Percentiles rank a stretch among this genome's conserved stretches.
Conservation (phyloP, 352 stramenopile species). For the Aphanomyces euteiches region DNA sequence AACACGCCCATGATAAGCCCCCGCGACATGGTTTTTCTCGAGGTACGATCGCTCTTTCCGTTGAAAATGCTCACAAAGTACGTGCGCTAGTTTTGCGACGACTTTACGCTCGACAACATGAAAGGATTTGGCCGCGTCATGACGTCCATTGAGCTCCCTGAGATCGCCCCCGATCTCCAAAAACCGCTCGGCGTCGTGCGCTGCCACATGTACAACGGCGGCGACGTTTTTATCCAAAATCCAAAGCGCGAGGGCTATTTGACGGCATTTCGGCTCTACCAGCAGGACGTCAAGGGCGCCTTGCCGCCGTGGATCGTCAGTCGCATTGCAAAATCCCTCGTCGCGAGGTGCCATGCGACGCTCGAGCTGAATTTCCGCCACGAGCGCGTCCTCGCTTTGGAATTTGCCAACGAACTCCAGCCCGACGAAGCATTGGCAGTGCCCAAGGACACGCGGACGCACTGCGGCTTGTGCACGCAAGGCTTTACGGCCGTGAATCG, state of each 20-base stretch:
- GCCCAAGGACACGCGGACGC: not conserved
- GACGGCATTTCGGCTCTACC: not conserved
- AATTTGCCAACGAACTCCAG: not conserved
- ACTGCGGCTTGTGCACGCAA: slow-evolving; percentile 5
- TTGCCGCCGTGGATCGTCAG: slow-evolving; percentile 16
- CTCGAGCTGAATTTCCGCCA: slow-evolving; percentile 7
- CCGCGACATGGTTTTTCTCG: slow-evolving; percentile 59
- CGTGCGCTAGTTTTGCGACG: slow-evolving; percentile 62
- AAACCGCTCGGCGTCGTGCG: not conserved
- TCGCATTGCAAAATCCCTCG: not conserved
- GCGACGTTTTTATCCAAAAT: not conserved
- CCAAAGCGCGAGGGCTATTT: not conserved
- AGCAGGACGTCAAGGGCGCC: not conserved
- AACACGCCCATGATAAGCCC: slow-evolving; percentile 54
- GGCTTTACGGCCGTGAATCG: not conserved
- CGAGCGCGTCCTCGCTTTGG: slow-evolving; percentile 4
- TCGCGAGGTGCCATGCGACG: not conserved
- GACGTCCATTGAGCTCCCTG: slow-evolving; percentile 50
- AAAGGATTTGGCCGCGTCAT: slow-evolving; percentile 52
- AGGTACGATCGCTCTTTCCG: not conserved
- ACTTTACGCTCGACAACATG: slow-evolving; percentile 61
- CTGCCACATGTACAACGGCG: not conserved
- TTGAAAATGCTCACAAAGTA: not conserved
- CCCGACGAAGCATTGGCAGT: not conserved
- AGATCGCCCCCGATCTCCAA: not conserved